Base-by-base conservation (phyloP, 164 flowering plant species). In the Liquidambar formosana region DNA sequence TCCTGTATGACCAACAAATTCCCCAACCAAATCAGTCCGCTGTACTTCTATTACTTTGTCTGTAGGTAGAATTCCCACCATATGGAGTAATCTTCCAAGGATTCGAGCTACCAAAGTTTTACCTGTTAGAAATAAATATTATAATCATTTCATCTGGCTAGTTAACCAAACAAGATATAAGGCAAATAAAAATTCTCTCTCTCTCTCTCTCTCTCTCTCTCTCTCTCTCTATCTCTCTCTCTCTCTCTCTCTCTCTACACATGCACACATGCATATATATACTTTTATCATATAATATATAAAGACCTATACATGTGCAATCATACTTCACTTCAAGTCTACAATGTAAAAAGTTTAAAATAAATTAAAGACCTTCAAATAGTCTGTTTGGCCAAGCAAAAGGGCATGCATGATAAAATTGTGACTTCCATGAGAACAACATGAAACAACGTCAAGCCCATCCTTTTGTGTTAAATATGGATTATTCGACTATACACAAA, bases 1-100 rank as follows among this genome's bases (percentile, higher is more conserved):
- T 33, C 99, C 99, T 15, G 97, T 96, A 72, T 93, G 99, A 57
- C 99, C 99, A 70, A 96, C 97, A 81, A 92, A 96, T 79, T 96
- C 98, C 27, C 99, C 99, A 66, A 96, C 99, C 79, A 96, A 77
- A 84, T 96, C 98, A 0, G 98, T 96, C 66, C 99, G 77, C 67
- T 96, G 99, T 44, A 93, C 98, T 84, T 96, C 99, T 43, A 96
- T 96, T 70, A 96, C 99, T 82, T 74, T 88, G 76, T 92, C 95
- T 23, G 97, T 89, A n/a, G 98, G 96, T 63, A 96, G 76, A 79
- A 96, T 84, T 73, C 99, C 98, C 65, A 96, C 95, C 97, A 85
- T 90, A 71, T 92, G 85, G 8, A 96, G 97, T 66, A 96, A 78
- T 70, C 71, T 90, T 64, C 98, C 99, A 25, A 96, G 96, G 41